A percentile compares a stretch with the other conserved stretches of the same genome.
These are phyloP conservation scores for Cutaneotrichosporon daszewskae DNA, from an alignment of 1,284 basidiomycete genomes.

Conservation along the genomic window DNA sequence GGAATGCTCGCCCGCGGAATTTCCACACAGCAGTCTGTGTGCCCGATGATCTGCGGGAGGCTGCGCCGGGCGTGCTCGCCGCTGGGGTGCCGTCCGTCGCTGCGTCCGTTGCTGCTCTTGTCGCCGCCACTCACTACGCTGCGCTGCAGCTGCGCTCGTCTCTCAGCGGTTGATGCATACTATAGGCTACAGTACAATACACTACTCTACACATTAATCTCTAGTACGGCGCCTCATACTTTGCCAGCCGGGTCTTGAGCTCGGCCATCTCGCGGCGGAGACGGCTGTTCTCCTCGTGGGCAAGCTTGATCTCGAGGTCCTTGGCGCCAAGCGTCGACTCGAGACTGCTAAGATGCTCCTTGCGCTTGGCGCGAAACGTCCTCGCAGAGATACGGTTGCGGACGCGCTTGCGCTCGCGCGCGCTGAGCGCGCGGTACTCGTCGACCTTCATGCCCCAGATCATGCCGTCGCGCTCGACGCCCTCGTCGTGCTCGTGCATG, in stretches of 20 bases:
- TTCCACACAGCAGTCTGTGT: no score
- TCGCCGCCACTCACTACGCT: no score
- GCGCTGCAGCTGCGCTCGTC: no score
- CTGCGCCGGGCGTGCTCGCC: no score
- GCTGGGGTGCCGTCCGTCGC: no score
- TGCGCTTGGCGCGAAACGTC: slow-evolving; percentile 46
- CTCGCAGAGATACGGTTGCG: slow-evolving; percentile 46
- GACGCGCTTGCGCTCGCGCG: slow-evolving; percentile 45
- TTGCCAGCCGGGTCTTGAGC: slow-evolving; percentile 29
- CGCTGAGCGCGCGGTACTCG: slow-evolving; percentile 41
- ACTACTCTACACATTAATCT: background rate
- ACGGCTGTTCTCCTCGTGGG: slow-evolving; percentile 37
- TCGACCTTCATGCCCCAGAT: slow-evolving; percentile 49
- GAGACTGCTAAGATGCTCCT: slow-evolving; percentile 42
- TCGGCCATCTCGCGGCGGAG: slow-evolving; percentile 37
- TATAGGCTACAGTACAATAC: background rate
- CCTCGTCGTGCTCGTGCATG: slow-evolving; percentile 41
- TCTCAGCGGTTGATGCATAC: background rate
- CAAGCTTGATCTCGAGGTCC: slow-evolving; percentile 39
- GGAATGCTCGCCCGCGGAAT: no score
- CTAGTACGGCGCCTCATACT: slow-evolving; percentile 22
- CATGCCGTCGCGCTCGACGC: slow-evolving; percentile 47
- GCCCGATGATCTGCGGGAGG: no score
- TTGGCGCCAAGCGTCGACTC: slow-evolving; percentile 38
- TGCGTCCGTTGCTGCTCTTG: no score